Conservation (phyloP, 179 eudicot genomes). For the Beta corolliflora region DNA sequence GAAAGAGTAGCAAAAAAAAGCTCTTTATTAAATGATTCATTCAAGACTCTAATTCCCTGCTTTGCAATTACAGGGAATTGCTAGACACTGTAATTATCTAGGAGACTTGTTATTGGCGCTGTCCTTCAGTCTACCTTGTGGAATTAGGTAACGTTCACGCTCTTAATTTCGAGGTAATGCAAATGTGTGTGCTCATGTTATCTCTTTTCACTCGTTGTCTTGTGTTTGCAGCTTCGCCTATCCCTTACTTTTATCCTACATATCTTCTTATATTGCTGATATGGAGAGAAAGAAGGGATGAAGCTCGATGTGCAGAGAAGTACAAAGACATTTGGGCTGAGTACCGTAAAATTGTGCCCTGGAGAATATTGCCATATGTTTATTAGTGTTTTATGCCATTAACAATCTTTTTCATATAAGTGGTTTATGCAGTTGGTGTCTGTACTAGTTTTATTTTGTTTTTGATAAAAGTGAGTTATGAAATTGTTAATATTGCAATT, state of each 20-base stretch:
- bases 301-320: slow-evolving; percentile 93
- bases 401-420: no score
- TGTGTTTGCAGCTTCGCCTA: slow-evolving; percentile 68
- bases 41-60: no score
- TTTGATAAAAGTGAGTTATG: not conserved
- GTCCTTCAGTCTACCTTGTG: slow-evolving; percentile 95
- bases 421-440: not conserved
- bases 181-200: not conserved
- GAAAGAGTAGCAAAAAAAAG: not conserved
- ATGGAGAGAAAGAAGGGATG: slow-evolving; percentile 98
- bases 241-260: slow-evolving; percentile 91
- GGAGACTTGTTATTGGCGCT: slow-evolving; percentile 86
- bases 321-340: slow-evolving; percentile 95
- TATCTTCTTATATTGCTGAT: slow-evolving; percentile 88
- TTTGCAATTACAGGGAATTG: slow-evolving; percentile 75
- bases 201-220: slow-evolving; percentile 7
- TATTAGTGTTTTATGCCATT: slow-evolving; percentile 38
- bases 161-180: not conserved
- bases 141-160: slow-evolving; percentile 62
- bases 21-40: not conserved
- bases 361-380: slow-evolving; percentile 87
- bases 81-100: slow-evolving; percentile 91
- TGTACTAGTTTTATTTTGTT: not conserved
- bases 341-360: slow-evolving; percentile 75
- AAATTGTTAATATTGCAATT: not conserved